phyloP scores from a whole-genome alignment of 148 eudicot species.

The Bassia scoparia region DNA sequence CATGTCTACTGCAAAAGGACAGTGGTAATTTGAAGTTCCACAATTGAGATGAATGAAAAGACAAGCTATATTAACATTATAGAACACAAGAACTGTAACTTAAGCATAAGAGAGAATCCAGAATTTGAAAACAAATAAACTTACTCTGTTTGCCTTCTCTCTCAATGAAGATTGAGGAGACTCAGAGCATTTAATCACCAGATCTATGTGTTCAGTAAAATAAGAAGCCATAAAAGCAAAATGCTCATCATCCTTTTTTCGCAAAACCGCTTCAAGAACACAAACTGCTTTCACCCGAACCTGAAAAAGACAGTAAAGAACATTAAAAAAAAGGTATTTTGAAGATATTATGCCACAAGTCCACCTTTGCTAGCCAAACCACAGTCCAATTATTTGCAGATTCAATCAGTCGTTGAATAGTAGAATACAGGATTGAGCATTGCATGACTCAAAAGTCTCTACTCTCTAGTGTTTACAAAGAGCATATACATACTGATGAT shows the following conservation, averaged over 20 bases:
- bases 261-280: constrained; percentile 88
- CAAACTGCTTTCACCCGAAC: constrained; percentile 87
- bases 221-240: constrained; percentile 56
- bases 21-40: background rate
- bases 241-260: constrained; percentile 67
- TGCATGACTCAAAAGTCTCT: background rate
- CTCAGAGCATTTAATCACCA: constrained; percentile 67
- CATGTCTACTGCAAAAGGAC: background rate
- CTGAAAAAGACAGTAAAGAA: constrained; percentile 38
- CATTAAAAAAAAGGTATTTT: constrained; percentile 3
- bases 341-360: constrained; percentile 7
- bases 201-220: constrained; percentile 60
- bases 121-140: constrained; percentile 18
- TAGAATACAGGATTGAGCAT: background rate
- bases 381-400: background rate
- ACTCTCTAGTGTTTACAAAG: background rate
- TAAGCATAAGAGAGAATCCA: background rate
- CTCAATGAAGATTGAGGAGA: constrained; percentile 95
- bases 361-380: background rate
- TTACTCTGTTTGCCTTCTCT: constrained; percentile 82
- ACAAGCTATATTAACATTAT: background rate
- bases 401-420: background rate
- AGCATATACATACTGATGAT: background rate
- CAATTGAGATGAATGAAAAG: background rate
- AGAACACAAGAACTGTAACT: background rate